Evolutionary conservation across 208 protist genomes (phyloP).

Genomic region (Trypanosoma cruzi): DNA sequence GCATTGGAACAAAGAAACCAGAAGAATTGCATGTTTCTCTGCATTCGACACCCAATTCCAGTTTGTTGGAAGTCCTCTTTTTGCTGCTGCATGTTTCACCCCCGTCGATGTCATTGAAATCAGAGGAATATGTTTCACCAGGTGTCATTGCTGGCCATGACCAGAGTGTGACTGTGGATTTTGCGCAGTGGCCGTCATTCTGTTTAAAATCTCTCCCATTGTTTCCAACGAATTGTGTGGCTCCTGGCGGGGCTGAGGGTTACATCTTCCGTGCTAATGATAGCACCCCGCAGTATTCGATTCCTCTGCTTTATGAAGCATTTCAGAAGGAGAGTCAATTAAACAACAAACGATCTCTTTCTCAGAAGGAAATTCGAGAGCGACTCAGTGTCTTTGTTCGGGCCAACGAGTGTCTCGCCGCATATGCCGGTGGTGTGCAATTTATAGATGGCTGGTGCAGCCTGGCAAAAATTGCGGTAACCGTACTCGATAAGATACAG

Average conservation of each 20-base stretch:
- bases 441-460: slow-evolving; percentile 85
- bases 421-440: slow-evolving; percentile 63
- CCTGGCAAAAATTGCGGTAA: slow-evolving; percentile 50
- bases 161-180: slow-evolving; percentile 25
- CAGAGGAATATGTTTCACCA: not conserved
- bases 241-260: slow-evolving; percentile 34
- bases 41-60: slow-evolving; percentile 37
- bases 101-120: not conserved
- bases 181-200: slow-evolving; percentile 67
- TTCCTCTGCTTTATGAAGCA: slow-evolving; percentile 52
- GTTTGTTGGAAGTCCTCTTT: slow-evolving; percentile 43
- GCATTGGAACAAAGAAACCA: slow-evolving; percentile 33
- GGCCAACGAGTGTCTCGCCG: slow-evolving; percentile 77
- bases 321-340: slow-evolving; percentile 48
- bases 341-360: slow-evolving; percentile 37
- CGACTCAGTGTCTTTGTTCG: slow-evolving; percentile 59
- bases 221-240: slow-evolving; percentile 53
- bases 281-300: slow-evolving; percentile 74
- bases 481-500: slow-evolving; percentile 41
- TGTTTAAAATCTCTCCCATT: slow-evolving; percentile 50
- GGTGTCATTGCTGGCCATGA: not conserved
- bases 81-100: slow-evolving; percentile 39
- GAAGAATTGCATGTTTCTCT: slow-evolving; percentile 38
- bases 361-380: slow-evolving; percentile 41
- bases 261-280: slow-evolving; percentile 61